phyloP scores from a whole-genome alignment of 2,329 filamentous ascomycete species.

The Microsporum canis region DNA sequence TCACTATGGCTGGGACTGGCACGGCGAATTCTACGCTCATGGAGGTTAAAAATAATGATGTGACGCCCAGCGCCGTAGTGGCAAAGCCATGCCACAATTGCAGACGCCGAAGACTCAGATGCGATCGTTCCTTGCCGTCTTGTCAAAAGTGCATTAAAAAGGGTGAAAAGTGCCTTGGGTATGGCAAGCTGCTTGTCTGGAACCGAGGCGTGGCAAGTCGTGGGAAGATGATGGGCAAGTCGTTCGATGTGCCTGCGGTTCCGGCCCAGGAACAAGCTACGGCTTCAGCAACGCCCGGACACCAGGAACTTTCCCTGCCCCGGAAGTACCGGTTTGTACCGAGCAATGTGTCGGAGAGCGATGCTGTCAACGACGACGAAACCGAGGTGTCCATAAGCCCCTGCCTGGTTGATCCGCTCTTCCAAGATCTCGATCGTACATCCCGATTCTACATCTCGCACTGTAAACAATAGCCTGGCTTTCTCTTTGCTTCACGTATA shows the following conservation, averaged over 20 bases:
- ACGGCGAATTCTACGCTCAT: background rate
- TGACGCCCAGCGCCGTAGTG: background rate
- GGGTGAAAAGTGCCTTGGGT: conserved; percentile 35
- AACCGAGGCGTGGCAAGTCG: conserved; percentile 35
- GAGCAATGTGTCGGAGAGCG: background rate
- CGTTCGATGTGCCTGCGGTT: conserved; percentile 29
- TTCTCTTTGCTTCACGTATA: background rate
- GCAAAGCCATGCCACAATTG: conserved; percentile 30
- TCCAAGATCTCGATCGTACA: conserved; percentile 35
- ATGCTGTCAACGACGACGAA: background rate
- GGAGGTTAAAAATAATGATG: background rate
- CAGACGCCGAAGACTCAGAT: conserved; percentile 34
- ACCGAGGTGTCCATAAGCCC: background rate
- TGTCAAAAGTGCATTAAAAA: conserved; percentile 34
- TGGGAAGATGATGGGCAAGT: conserved; percentile 43
- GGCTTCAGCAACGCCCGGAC: background rate
- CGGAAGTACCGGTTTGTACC: conserved; percentile 3
- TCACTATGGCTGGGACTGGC: background rate
- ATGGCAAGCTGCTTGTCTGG: conserved; percentile 34
- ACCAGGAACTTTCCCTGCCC: background rate
- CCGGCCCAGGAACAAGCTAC: background rate
- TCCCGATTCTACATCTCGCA: conserved; percentile 39
- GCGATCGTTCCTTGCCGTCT: conserved; percentile 33
- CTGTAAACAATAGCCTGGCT: conserved; percentile 20
- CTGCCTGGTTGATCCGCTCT: conserved; percentile 31